These are phyloP conservation scores for Coniochaeta prunicola DNA, from an alignment of 2,329 filamentous ascomycete species.

Conservation along the genomic window DNA sequence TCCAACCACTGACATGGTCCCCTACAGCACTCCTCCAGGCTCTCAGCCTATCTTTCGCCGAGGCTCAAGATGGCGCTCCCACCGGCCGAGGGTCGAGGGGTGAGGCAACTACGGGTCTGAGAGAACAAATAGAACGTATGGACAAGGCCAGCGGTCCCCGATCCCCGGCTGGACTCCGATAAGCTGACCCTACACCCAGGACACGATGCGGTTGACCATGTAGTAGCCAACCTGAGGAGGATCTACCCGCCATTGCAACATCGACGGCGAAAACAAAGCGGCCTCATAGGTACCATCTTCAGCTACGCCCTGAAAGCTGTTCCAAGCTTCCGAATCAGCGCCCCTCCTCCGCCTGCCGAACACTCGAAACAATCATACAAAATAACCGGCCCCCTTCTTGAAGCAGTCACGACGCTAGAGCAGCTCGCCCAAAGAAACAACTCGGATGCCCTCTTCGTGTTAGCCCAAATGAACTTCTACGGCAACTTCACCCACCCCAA, in stretches of 20 bases:
- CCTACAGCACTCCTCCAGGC: constrained; percentile 40
- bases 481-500: constrained; percentile 86
- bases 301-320: constrained; percentile 40
- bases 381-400: constrained; percentile 35
- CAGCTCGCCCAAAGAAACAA: constrained; percentile 49
- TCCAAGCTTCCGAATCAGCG: constrained; percentile 40
- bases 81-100: constrained; percentile 13
- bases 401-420: constrained; percentile 45
- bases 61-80: constrained; percentile 26
- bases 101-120: background rate
- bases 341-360: constrained; percentile 34
- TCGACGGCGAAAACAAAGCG: constrained; percentile 34
- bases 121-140: background rate
- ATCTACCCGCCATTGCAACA: constrained; percentile 37
- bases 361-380: constrained; percentile 19
- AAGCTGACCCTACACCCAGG: constrained; percentile 24
- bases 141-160: constrained; percentile 5
- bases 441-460: constrained; percentile 78
- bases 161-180: background rate
- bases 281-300: constrained; percentile 34
- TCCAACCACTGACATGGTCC: constrained; percentile 12
- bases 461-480: constrained; percentile 94
- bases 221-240: constrained; percentile 41
- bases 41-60: constrained; percentile 26
- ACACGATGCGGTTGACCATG: constrained; percentile 45